These are phyloP conservation scores for Craterostigma plantagineum DNA, from an alignment of 257 asterid species.

Conservation along the genomic window DNA sequence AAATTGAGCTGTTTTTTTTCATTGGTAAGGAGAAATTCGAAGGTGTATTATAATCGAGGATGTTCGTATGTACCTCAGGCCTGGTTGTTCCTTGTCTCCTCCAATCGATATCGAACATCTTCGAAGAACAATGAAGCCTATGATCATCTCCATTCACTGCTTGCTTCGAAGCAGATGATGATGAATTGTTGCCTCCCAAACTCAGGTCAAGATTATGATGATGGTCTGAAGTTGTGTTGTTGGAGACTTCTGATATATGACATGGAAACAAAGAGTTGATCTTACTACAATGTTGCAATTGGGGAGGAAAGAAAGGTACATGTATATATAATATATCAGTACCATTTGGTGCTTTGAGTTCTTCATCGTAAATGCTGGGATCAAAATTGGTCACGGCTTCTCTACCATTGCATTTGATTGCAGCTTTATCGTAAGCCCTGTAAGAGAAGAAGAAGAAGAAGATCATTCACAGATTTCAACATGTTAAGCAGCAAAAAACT, in stretches of 20 bases:
- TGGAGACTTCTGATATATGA: constrained; percentile 27
- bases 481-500: too few species aligned
- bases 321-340: too few species aligned
- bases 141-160: constrained; percentile 5
- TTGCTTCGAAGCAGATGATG: constrained; percentile 17
- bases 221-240: constrained; percentile 6
- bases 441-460: background rate
- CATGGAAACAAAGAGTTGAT: background rate
- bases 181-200: constrained; percentile 34
- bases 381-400: constrained; percentile 46
- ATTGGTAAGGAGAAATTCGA: background rate
- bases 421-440: constrained; percentile 62
- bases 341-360: constrained; percentile 14
- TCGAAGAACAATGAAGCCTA: constrained; percentile 3
- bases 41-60: background rate
- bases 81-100: constrained; percentile 17
- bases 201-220: constrained; percentile 53
- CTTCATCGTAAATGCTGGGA: constrained; percentile 32
- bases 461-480: too few species aligned
- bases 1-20: background rate
- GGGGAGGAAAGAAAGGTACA: too few species aligned
- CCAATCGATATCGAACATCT: constrained; percentile 24
- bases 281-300: too few species aligned
- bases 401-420: constrained; percentile 37
- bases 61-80: constrained; percentile 23